phyloP scores from a whole-genome alignment of 2,329 filamentous ascomycete genomes.

The Aspergillus fischeri region DNA sequence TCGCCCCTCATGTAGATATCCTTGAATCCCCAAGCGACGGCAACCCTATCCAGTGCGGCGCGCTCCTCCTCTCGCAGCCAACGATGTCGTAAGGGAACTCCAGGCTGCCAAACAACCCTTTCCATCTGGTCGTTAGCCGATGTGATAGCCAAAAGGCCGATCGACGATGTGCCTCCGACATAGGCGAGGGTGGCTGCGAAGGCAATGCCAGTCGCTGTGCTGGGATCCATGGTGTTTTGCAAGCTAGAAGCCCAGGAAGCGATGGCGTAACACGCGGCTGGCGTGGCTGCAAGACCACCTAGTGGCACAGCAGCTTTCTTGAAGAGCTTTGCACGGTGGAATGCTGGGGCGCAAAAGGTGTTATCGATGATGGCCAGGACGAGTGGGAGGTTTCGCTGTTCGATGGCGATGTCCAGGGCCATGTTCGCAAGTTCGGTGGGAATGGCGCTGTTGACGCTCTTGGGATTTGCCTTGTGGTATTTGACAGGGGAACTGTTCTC shows the following conservation, averaged over 20 bases:
- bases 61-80: slow-evolving; percentile 91
- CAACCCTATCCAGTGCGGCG: slow-evolving; percentile 78
- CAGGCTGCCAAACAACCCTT: slow-evolving; percentile 82
- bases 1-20: slow-evolving; percentile 76
- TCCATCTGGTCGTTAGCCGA: slow-evolving; percentile 95
- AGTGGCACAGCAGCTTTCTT: slow-evolving; percentile 39
- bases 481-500: slow-evolving; percentile 56
- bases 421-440: slow-evolving; percentile 64
- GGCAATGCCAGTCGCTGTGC: slow-evolving; percentile 69
- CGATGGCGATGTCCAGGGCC: slow-evolving; percentile 76
- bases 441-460: slow-evolving; percentile 66
- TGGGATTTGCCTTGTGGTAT: slow-evolving; percentile 63
- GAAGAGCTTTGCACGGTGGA: slow-evolving; percentile 41
- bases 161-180: slow-evolving; percentile 70
- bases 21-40: slow-evolving; percentile 86
- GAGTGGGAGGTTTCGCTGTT: slow-evolving; percentile 70
- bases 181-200: slow-evolving; percentile 82
- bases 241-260: slow-evolving; percentile 63
- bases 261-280: slow-evolving; percentile 55
- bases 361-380: slow-evolving; percentile 74
- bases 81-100: slow-evolving; percentile 72
- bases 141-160: slow-evolving; percentile 78
- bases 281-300: slow-evolving; percentile 35
- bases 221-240: slow-evolving; percentile 73
- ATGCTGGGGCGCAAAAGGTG: slow-evolving; percentile 43